Conservation (phyloP, 306 rosid species). For the Gynostemma pentaphyllum region DNA sequence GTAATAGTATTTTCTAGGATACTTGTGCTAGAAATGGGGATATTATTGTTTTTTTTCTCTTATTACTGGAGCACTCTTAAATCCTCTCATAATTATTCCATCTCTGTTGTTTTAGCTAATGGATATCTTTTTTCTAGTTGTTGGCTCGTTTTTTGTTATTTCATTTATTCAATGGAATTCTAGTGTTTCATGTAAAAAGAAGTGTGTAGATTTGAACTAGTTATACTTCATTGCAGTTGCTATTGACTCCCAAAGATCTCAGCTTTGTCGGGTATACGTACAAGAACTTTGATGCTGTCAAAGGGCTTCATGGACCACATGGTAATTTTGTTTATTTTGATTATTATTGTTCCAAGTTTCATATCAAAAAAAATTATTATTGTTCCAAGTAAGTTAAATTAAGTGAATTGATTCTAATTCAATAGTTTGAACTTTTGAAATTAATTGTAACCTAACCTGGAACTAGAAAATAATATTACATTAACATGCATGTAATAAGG, state of each 20-base stretch:
- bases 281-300: conserved; percentile 96
- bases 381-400: background rate
- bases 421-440: background rate
- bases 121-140: no score
- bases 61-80: no score
- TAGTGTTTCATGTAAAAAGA: no score
- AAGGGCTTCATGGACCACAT: conserved; percentile 68
- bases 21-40: no score
- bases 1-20: no score
- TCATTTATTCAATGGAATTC: no score
- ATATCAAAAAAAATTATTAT: no score
- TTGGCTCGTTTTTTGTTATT: no score
- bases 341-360: background rate
- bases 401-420: background rate
- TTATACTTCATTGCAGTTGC: conserved; percentile 49
- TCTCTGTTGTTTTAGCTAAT: no score
- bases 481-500: no score
- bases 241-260: conserved; percentile 81
- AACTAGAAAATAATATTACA: background rate
- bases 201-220: background rate
- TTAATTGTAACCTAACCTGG: background rate
- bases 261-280: conserved; percentile 94
- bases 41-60: no score
- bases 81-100: no score
- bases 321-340: conserved; percentile 35